A percentile compares a stretch with the other conserved stretches of the same genome.
These are phyloP conservation scores for Peziza echinospora DNA, from an alignment of 495 filamentous ascomycete genomes.

Conservation along the genomic window DNA sequence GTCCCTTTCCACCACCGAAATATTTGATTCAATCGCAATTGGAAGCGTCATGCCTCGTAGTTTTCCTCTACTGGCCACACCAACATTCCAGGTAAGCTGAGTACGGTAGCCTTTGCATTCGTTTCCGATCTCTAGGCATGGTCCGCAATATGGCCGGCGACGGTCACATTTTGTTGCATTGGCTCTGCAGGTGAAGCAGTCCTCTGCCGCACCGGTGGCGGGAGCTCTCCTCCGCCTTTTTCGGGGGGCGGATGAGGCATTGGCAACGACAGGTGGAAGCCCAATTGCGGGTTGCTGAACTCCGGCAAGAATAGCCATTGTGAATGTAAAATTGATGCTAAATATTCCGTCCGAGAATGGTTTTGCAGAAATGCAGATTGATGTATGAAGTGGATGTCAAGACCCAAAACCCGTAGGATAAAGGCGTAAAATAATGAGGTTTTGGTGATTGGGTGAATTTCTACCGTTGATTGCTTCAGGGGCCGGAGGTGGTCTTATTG, in stretches of 20 bases:
- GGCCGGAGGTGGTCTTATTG: no score
- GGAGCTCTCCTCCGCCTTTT: slow-evolving; percentile 78
- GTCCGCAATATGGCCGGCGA: slow-evolving; percentile 81
- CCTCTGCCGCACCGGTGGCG: slow-evolving; percentile 73
- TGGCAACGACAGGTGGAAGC: not conserved
- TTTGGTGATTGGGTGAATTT: no score
- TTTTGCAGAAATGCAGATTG: no score
- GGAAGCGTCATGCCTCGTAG: slow-evolving; percentile 73
- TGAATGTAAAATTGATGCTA: no score
- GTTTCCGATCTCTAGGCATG: slow-evolving; percentile 74
- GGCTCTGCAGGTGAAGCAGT: slow-evolving; percentile 86
- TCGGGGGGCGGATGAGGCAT: slow-evolving; percentile 14
- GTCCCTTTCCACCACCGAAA: slow-evolving; percentile 30
- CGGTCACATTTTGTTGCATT: slow-evolving; percentile 71
- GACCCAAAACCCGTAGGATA: no score
- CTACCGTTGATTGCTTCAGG: no score
- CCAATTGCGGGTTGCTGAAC: not conserved
- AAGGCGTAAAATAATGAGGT: no score
- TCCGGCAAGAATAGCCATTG: no score
- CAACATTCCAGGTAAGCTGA: slow-evolving; percentile 91
- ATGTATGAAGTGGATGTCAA: no score
- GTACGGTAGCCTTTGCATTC: slow-evolving; percentile 97
- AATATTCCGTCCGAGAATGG: no score
- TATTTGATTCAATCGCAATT: slow-evolving; percentile 36
- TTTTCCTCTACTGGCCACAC: slow-evolving; percentile 90